phyloP scores from a whole-genome alignment of 768 basidiomycete species.

The Phylloporus sp. region DNA sequence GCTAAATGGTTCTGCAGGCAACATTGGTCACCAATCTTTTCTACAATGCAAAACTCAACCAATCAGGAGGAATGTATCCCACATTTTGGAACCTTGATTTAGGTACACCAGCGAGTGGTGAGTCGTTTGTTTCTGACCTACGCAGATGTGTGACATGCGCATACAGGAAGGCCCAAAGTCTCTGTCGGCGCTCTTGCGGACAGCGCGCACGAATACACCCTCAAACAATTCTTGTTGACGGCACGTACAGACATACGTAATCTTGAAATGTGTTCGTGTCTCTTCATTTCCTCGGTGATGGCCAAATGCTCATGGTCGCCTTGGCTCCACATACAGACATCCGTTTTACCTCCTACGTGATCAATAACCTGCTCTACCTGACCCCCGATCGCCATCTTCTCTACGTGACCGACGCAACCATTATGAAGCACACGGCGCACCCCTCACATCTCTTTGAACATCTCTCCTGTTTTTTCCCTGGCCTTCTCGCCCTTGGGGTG shows the following conservation, averaged over 20 bases:
- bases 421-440: constrained; percentile 18
- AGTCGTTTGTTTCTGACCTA: constrained; percentile 15
- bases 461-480: constrained; percentile 74
- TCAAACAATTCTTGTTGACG: constrained; percentile 69
- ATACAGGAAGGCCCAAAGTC: constrained; percentile 31
- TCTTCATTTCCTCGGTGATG: neutral
- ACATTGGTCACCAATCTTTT: constrained; percentile 47
- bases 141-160: neutral
- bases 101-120: constrained; percentile 46
- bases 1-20: constrained; percentile 35
- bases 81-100: constrained; percentile 49
- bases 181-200: constrained; percentile 65
- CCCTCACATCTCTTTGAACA: constrained; percentile 61
- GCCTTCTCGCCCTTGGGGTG: constrained; percentile 71
- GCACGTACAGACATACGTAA: constrained; percentile 56
- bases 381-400: constrained; percentile 30
- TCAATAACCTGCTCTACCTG: constrained; percentile 27
- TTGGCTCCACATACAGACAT: constrained; percentile 42
- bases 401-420: constrained; percentile 54
- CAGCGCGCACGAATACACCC: constrained; percentile 72
- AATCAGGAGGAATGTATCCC: constrained; percentile 61
- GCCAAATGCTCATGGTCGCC: neutral
- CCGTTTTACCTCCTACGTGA: constrained; percentile 54
- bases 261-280: constrained; percentile 61
- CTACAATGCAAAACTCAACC: constrained; percentile 39